Conservation (phyloP, 2,329 filamentous ascomycete genomes). For the Trichoderma polysporum region DNA sequence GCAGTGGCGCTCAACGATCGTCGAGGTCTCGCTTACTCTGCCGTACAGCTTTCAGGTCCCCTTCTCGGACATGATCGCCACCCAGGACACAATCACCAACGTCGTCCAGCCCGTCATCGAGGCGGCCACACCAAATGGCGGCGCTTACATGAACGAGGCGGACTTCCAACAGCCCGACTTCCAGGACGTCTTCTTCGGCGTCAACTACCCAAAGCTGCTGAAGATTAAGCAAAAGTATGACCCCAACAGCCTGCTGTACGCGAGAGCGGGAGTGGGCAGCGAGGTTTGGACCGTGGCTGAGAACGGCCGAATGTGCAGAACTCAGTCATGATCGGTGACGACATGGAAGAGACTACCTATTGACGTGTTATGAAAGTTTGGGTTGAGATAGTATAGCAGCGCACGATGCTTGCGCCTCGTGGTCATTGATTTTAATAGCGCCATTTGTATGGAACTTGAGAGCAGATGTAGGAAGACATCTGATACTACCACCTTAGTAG, state of each 20-base stretch:
- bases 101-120: constrained; percentile 30
- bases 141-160: constrained; percentile 53
- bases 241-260: constrained; percentile 47
- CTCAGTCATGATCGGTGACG: constrained; percentile 5
- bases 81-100: constrained; percentile 34
- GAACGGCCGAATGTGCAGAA: constrained; percentile 28
- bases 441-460: neutral
- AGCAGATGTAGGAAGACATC: neutral
- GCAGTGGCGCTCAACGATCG: constrained; percentile 40
- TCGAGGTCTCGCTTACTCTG: constrained; percentile 32
- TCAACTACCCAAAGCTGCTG: constrained; percentile 43
- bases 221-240: constrained; percentile 51
- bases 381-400: neutral
- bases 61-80: constrained; percentile 31
- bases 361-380: neutral
- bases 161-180: constrained; percentile 49
- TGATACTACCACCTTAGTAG: neutral
- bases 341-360: neutral
- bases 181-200: constrained; percentile 47
- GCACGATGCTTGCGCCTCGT: too few relatives aligned
- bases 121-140: constrained; percentile 38
- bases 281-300: constrained; percentile 45
- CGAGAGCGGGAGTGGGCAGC: constrained; percentile 50
- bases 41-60: constrained; percentile 31
- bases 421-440: neutral